Base-by-base conservation (phyloP, 495 filamentous ascomycete genomes). In the Rostrohypoxylon terebratum region DNA sequence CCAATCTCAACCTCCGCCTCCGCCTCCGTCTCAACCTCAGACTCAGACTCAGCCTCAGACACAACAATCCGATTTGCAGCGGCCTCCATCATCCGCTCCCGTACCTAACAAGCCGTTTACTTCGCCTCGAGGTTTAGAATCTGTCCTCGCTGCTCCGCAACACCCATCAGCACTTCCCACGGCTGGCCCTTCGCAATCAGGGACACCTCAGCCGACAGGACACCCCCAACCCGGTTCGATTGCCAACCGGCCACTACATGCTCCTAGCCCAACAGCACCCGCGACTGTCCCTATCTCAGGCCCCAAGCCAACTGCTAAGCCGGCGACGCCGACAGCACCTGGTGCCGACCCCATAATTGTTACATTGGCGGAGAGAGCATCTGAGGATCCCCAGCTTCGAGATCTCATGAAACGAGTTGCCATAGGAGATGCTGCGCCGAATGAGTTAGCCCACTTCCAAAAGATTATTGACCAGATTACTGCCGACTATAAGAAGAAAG, bases 401-500 rank as follows among this genome's bases (percentile, higher is more conserved):
- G 89, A 90, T n/a, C 85, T 99, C 10, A 99, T 99, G 96, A 91
- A 93, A 74, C 89, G 94, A 11, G 96, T 99, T 8, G 96, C 96
- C 4, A 90, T 91, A 23, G 96, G 94, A 20, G 89, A 93, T 64
- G 96, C 96, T 2, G 87, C 88, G 2, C 87, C 88, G 57, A 86
- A 91, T 34, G 93, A 98, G 72, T 85, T 99, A 13, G 90, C 91
- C 64, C 87, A 90, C 66, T 99, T 99, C 76, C 96, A 99, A 77
- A 83, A 86, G 53, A 94, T 98, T 60, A 98, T 99, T 68, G 93
- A 97, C 75, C 91, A 94, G 58, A 89, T 99, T 34, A 94, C 93
- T 44, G 86, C 75, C 4, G 83, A 86, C 59, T 83, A 80, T 66
- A 84, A 82, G 68, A 80, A 74, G 20, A 84, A 81, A 13, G 80